Conservation (phyloP, 306 rosid genomes). For the Begonia loranthoides region DNA sequence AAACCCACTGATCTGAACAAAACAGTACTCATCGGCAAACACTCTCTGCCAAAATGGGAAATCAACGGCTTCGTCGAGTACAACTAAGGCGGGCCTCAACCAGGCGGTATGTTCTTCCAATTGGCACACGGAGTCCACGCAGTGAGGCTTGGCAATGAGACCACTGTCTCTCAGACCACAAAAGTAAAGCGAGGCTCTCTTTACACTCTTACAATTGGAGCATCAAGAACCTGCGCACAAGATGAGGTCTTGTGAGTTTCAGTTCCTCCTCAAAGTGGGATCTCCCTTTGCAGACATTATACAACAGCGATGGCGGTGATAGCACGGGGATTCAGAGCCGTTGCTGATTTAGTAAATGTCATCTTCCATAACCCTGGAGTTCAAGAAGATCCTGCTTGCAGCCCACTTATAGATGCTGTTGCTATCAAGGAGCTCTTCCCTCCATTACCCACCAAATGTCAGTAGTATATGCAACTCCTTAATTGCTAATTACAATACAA, state of each 20-base stretch:
- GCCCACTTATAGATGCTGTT: slow-evolving; percentile 87
- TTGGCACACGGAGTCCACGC: slow-evolving; percentile 86
- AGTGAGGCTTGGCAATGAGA: slow-evolving; percentile 87
- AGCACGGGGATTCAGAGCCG: slow-evolving; percentile 69
- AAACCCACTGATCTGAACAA: slow-evolving; percentile 26
- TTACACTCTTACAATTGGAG: slow-evolving; percentile 73
- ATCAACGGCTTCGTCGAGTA: slow-evolving; percentile 78
- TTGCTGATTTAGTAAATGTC: slow-evolving; percentile 13
- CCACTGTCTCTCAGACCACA: slow-evolving; percentile 64
- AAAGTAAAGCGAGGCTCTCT: slow-evolving; percentile 51
- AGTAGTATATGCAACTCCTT: slow-evolving; percentile 9
- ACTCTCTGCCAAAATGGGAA: slow-evolving; percentile 72
- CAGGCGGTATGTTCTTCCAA: slow-evolving; percentile 79
- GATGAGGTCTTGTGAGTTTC: slow-evolving; percentile 74
- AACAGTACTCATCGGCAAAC: slow-evolving; percentile 48
- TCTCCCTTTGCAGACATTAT: slow-evolving; percentile 80
- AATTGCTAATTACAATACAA: no score
- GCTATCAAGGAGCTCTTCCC: slow-evolving; percentile 75
- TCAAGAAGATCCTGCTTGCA: no score
- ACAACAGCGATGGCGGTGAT: slow-evolving; percentile 69
- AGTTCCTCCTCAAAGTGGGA: slow-evolving; percentile 68
- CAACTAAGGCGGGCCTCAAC: slow-evolving; percentile 81
- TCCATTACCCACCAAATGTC: slow-evolving; percentile 63
- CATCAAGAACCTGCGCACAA: slow-evolving; percentile 97
- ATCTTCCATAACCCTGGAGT: no score